Percentiles rank a stretch among this genome's conserved stretches.
Conservation (phyloP, 495 filamentous ascomycete genomes). For the Podospora australis region DNA sequence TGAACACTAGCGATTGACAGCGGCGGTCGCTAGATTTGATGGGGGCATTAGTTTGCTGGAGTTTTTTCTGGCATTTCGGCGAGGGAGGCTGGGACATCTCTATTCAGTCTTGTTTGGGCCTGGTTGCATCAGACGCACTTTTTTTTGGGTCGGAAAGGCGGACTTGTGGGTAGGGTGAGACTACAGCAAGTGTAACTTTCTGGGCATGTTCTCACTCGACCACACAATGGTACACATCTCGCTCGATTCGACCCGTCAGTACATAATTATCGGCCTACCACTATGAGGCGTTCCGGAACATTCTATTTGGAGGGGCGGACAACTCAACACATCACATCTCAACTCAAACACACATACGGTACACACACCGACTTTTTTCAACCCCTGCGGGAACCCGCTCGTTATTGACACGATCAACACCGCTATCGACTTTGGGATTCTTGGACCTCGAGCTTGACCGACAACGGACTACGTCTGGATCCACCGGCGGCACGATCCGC, state of each 20-base stretch:
- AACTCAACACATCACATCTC: background rate
- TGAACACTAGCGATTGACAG: background rate
- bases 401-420: too few species aligned
- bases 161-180: background rate
- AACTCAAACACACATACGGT: too few species aligned
- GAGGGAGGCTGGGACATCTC: background rate
- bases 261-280: background rate
- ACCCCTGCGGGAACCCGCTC: background rate
- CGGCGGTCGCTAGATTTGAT: background rate
- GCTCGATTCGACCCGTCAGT: background rate
- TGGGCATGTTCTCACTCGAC: too few species aligned
- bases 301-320: too few species aligned
- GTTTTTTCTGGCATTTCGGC: background rate
- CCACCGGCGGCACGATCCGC: background rate
- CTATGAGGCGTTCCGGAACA: background rate
- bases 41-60: background rate
- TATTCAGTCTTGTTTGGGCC: background rate
- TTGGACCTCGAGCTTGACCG: background rate
- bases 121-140: background rate
- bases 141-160: background rate
- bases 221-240: too few species aligned
- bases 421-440: background rate
- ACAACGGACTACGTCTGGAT: slow-evolving; percentile 1
- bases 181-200: too few species aligned
- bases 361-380: background rate